Evolutionary conservation across 495 filamentous ascomycete species (phyloP).

Genomic region (Cladorrhinum samala): DNA sequence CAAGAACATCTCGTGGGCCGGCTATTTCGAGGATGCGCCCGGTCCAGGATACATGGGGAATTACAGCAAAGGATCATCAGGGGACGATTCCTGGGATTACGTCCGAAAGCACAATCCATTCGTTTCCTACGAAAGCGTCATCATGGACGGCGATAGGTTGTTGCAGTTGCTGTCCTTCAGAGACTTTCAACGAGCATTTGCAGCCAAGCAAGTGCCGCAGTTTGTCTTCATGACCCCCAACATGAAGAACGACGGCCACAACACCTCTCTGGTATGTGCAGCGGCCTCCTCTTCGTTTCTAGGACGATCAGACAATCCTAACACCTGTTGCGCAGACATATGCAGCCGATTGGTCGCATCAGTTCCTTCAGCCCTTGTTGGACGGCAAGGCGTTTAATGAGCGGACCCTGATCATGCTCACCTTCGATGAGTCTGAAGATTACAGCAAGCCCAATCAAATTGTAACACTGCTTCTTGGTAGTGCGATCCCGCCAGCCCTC

Average conservation of each 20-base stretch:
- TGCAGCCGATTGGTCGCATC: constrained; percentile 52
- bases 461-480: constrained; percentile 57
- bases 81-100: constrained; percentile 52
- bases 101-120: constrained; percentile 66
- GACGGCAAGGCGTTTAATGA: constrained; percentile 53
- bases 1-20: constrained; percentile 55
- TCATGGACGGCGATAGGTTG: constrained; percentile 47
- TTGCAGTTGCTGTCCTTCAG: constrained; percentile 55
- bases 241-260: constrained; percentile 68
- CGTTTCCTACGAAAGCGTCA: constrained; percentile 45
- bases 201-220: constrained; percentile 54
- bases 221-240: constrained; percentile 64
- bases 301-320: background rate
- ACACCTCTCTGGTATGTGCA: constrained; percentile 37
- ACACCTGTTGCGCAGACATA: constrained; percentile 34
- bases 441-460: constrained; percentile 55
- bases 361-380: constrained; percentile 55
- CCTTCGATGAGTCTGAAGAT: constrained; percentile 58
- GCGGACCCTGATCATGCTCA: constrained; percentile 58
- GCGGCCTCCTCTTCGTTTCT: background rate
- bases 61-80: constrained; percentile 41
- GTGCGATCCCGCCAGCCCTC: constrained; percentile 50
- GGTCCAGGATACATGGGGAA: constrained; percentile 61
- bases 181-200: constrained; percentile 50
- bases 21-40: constrained; percentile 62